Evolutionary conservation across 495 filamentous ascomycete genomes (phyloP).

Genomic region (Aspergillus egyptiacus): DNA sequence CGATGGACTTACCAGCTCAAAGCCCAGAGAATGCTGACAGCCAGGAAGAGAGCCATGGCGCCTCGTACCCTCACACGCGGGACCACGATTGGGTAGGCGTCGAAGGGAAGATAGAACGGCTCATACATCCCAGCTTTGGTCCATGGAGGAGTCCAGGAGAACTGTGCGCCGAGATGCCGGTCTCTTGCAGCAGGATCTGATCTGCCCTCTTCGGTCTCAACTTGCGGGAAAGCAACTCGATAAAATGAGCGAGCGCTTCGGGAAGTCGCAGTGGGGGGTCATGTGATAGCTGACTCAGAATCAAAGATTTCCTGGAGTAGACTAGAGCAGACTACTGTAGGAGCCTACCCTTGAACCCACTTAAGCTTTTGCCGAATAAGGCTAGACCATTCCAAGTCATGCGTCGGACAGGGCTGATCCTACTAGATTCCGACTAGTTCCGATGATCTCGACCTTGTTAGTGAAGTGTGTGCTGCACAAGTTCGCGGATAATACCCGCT

Average conservation of each 20-base stretch:
- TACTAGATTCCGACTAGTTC: conserved; percentile 9
- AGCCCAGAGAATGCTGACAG: conserved; percentile 45
- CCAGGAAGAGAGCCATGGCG: conserved; percentile 47
- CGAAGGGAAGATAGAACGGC: conserved; percentile 42
- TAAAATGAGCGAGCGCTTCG: conserved; percentile 1
- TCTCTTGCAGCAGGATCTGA: not conserved
- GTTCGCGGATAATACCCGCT: conserved; percentile 4
- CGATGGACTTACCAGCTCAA: conserved; percentile 43
- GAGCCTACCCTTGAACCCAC: not conserved
- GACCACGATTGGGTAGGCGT: conserved; percentile 43
- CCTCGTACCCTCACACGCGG: conserved; percentile 46
- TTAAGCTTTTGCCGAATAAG: not conserved
- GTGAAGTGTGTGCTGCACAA: not conserved
- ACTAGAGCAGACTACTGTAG: too few species aligned
- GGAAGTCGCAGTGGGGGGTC: conserved; percentile 13
- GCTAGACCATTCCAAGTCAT: conserved; percentile 4
- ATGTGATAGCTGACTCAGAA: conserved; percentile 8
- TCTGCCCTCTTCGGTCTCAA: conserved; percentile 3
- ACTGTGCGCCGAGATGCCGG: conserved; percentile 9
- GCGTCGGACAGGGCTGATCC: conserved; percentile 12
- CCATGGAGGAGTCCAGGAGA: conserved; percentile 29
- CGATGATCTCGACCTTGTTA: too few species aligned
- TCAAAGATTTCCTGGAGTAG: too few species aligned
- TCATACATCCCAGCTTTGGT: conserved; percentile 46
- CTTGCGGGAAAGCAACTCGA: not conserved